Conservation (phyloP, 1,284 basidiomycete species). For the Ustilago vetiveriae region DNA sequence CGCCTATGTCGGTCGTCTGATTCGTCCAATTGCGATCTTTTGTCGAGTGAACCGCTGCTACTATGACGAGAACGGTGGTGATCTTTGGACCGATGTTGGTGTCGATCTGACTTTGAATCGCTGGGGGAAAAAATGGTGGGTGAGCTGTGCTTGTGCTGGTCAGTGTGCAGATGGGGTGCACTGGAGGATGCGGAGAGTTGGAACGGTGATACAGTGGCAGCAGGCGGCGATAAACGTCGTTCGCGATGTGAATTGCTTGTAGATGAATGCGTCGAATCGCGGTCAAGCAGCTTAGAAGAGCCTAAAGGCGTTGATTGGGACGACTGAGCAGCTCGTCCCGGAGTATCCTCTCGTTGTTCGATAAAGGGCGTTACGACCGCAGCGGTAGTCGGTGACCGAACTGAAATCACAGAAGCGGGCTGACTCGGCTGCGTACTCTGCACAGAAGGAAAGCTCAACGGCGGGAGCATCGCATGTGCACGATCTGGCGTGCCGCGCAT, state of each 20-base stretch:
- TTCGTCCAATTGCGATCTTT: background rate
- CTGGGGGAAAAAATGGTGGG: background rate
- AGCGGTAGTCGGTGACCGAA: too few relatives aligned
- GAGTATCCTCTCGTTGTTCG: too few relatives aligned
- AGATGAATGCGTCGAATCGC: too few relatives aligned
- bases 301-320: too few relatives aligned
- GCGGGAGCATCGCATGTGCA: background rate
- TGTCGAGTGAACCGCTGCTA: too few relatives aligned
- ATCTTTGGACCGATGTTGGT: background rate
- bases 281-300: background rate
- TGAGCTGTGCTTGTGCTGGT: background rate
- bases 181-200: background rate
- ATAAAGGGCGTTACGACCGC: too few relatives aligned
- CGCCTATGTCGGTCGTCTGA: too few relatives aligned
- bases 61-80: background rate
- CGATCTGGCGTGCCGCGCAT: background rate
- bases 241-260: background rate
- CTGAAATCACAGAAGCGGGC: too few relatives aligned
- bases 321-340: too few relatives aligned
- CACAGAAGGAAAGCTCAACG: background rate
- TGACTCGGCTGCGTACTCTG: background rate
- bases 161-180: background rate
- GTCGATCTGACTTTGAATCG: background rate
- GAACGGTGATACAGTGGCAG: background rate
- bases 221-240: background rate